Evolutionary conservation across 2,329 filamentous ascomycete genomes (phyloP).

Genomic region (Botrytis deweyae): DNA sequence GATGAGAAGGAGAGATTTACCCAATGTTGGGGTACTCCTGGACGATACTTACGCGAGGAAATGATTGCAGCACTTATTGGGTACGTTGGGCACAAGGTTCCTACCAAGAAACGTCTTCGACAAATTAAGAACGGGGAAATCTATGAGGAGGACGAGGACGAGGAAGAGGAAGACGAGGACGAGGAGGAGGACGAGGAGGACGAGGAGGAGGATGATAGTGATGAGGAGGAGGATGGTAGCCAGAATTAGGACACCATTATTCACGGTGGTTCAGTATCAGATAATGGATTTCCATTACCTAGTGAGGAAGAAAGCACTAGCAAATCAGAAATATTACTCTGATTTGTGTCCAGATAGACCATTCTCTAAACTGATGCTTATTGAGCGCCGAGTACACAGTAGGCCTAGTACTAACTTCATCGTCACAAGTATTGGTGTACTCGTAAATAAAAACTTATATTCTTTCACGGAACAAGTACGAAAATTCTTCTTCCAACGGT

Average conservation of each 20-base stretch:
- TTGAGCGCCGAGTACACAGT: too few species aligned
- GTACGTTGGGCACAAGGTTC: too few species aligned
- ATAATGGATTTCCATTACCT: background rate
- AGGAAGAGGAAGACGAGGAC: background rate
- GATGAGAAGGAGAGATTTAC: too few species aligned
- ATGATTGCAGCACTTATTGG: too few species aligned
- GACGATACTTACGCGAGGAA: too few species aligned
- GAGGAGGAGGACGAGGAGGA: background rate
- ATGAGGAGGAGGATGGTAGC: background rate
- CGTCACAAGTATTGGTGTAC: background rate
- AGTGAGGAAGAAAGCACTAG: constrained; percentile 63
- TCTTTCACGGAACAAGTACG: constrained; percentile 5
- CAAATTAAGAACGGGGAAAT: too few species aligned
- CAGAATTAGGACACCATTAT: too few species aligned
- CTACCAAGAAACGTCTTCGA: background rate
- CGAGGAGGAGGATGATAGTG: too few species aligned
- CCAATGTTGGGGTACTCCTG: too few species aligned
- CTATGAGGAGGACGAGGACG: background rate
- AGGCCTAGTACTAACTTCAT: background rate
- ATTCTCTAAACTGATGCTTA: too few species aligned
- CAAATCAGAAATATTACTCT: constrained; percentile 67
- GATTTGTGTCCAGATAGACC: too few species aligned
- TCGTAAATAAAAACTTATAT: background rate
- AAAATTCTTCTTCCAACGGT: constrained; percentile 4
- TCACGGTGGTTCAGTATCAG: too few species aligned